Evolutionary conservation across 2,329 filamentous ascomycete genomes (phyloP).

Genomic region (Fusarium oligoseptatum): DNA sequence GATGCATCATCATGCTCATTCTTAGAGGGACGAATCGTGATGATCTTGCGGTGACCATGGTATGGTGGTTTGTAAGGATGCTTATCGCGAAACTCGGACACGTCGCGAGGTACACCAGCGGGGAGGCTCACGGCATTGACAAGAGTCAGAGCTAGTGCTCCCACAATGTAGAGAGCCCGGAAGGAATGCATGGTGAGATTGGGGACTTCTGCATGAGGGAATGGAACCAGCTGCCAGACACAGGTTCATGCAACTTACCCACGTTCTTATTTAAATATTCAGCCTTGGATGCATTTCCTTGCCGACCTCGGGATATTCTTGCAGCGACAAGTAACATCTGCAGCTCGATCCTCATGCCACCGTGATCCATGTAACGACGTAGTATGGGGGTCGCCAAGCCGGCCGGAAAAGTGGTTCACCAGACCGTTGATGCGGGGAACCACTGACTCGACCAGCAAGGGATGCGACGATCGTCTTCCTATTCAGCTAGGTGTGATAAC

Average conservation of each 20-base stretch:
- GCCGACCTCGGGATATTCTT: not conserved
- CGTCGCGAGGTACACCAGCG: conserved; percentile 13
- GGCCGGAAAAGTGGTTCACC: conserved; percentile 3
- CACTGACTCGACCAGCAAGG: not conserved
- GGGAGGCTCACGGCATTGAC: conserved; percentile 19
- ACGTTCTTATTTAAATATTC: not conserved
- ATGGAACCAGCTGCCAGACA: not conserved
- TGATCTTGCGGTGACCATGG: conserved; percentile 21
- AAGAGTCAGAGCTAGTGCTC: not conserved
- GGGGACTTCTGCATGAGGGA: not conserved
- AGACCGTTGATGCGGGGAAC: not conserved
- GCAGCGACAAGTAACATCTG: not conserved
- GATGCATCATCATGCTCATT: conserved; percentile 70
- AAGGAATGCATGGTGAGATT: not conserved
- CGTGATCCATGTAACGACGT: not conserved
- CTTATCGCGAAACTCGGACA: conserved; percentile 31
- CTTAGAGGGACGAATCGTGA: conserved; percentile 52
- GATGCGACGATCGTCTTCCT: not conserved
- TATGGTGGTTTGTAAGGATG: conserved; percentile 24
- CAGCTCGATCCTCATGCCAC: not conserved
- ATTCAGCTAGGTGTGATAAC: not conserved
- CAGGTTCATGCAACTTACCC: not conserved
- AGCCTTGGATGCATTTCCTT: not conserved
- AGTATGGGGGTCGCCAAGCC: not conserved
- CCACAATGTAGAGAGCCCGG: not conserved